phyloP scores from a whole-genome alignment of 805 yeast genomes.

The Ogataea saltuana region DNA sequence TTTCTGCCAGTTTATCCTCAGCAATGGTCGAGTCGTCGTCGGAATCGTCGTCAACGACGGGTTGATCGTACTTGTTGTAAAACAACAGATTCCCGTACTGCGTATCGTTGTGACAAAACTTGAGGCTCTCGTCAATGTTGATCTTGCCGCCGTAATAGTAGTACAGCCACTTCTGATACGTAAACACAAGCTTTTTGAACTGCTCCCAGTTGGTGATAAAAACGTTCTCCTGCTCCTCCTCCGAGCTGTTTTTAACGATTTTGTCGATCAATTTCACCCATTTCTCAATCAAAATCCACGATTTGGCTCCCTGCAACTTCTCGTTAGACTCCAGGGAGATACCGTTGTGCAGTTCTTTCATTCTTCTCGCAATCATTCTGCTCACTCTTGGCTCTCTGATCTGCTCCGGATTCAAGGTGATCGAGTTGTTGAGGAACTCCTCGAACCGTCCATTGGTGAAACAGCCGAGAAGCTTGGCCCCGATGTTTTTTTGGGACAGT shows the following conservation, averaged over 20 bases:
- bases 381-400: constrained; percentile 75
- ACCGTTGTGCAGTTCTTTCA: constrained; percentile 90
- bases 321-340: constrained; percentile 65
- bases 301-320: constrained; percentile 57
- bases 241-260: constrained; percentile 42
- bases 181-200: constrained; percentile 49
- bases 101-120: constrained; percentile 94
- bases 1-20: constrained; percentile 21
- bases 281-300: constrained; percentile 67
- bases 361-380: constrained; percentile 88
- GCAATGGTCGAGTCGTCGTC: constrained; percentile 21
- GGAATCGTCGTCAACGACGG: constrained; percentile 29
- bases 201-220: constrained; percentile 48
- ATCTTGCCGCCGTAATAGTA: constrained; percentile 44
- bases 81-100: constrained; percentile 92
- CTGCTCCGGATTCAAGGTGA: constrained; percentile 70
- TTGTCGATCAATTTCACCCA: constrained; percentile 61
- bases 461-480: constrained; percentile 86
- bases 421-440: constrained; percentile 83
- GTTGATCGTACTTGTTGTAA: constrained; percentile 34
- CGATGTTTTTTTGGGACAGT: constrained; percentile 75
- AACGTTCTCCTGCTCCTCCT: constrained; percentile 40
- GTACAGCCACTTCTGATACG: constrained; percentile 66
- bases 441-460: constrained; percentile 93
- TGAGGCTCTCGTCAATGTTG: constrained; percentile 50